A percentile compares a stretch with the other conserved stretches of the same genome.
Conservation (phyloP, 495 filamentous ascomycete species). For the Cercophora samala region DNA sequence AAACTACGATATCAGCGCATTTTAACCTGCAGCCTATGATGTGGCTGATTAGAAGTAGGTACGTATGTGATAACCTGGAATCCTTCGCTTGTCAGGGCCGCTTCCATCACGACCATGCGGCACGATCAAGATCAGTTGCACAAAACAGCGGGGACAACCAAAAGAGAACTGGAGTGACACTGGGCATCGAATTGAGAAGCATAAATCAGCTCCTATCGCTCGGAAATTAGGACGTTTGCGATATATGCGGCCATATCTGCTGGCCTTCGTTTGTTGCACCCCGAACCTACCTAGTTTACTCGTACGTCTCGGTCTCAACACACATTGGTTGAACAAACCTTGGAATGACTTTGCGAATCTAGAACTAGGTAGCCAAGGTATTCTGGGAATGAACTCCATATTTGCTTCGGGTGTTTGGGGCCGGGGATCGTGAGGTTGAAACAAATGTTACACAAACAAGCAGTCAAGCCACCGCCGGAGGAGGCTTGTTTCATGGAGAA, state of each 20-base stretch:
- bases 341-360: not conserved
- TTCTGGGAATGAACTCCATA: not conserved
- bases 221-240: not conserved
- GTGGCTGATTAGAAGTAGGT: not conserved
- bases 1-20: not conserved
- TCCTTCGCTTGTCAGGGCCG: not conserved
- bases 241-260: not conserved
- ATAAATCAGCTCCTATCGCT: not conserved
- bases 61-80: not conserved
- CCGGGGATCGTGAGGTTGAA: not conserved
- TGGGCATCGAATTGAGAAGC: not conserved
- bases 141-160: not conserved
- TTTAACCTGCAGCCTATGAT: not conserved
- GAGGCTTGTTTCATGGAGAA: not conserved
- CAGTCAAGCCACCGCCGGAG: not conserved
- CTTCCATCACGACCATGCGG: not conserved
- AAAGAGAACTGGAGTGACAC: not conserved
- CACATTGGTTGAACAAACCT: not conserved
- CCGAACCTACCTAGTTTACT: not conserved
- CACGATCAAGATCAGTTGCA: not conserved
- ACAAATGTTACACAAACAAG: not conserved
- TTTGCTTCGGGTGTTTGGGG: not conserved
- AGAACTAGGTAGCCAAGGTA: not conserved
- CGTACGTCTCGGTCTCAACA: not conserved
- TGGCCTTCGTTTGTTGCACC: not conserved